Conservation (phyloP, 2,329 filamentous ascomycete genomes). For the Pseudocercospora eumusae region DNA sequence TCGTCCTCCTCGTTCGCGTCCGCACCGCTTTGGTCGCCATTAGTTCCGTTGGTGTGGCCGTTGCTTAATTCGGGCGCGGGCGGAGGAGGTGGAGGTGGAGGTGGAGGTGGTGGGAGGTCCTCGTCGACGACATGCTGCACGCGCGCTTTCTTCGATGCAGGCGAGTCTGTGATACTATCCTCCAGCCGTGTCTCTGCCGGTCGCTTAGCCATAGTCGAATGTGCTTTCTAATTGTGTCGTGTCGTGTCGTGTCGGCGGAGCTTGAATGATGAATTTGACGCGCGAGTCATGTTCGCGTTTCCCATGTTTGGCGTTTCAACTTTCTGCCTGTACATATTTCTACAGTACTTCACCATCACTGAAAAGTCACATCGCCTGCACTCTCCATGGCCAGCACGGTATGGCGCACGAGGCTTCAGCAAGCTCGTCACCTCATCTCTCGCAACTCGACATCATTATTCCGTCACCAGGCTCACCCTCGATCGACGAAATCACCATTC, state of each 20-base stretch:
- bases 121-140: constrained; percentile 48
- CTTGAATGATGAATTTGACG: neutral
- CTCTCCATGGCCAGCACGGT: neutral
- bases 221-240: neutral
- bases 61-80: constrained; percentile 21
- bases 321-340: too few species aligned
- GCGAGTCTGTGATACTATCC: constrained; percentile 46
- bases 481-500: too few species aligned
- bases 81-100: constrained; percentile 29
- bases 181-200: constrained; percentile 50
- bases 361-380: too few species aligned
- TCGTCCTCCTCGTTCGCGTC: constrained; percentile 48
- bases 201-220: constrained; percentile 50
- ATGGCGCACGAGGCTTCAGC: neutral
- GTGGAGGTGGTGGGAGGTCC: constrained; percentile 32
- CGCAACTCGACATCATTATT: too few species aligned
- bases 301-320: neutral
- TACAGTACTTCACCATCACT: neutral
- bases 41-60: constrained; percentile 23
- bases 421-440: neutral
- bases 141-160: constrained; percentile 51
- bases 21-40: constrained; percentile 39
- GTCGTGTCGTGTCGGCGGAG: neutral
- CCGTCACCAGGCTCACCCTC: too few species aligned
- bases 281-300: neutral